Evolutionary conservation across 169 alveolate species (phyloP), one percentile per base, ranked within the genome.

Genomic region (Cryptosporidium muris): DNA sequence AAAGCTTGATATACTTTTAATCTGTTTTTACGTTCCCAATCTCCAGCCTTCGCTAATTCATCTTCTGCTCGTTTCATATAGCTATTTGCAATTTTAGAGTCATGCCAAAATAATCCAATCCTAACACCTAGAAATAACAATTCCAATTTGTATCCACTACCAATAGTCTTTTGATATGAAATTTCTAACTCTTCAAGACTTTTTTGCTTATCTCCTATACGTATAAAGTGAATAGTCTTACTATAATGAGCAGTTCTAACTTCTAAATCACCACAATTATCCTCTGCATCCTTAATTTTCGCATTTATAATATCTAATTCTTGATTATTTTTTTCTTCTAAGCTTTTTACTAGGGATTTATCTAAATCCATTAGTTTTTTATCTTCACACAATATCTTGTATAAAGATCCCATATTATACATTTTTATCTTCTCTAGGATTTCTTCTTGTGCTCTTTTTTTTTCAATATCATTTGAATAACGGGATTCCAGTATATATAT

Each of bases 11-110:
- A 96, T 38, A 97, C 97, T 90, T 97, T 97, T 47, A 97, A 92
- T 88, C 97, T 94, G 88, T 97, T 97, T 88, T 95, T 94, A 81
- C 97, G 94, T 91, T 97, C 99, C 99, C 99, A 97, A 88, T 97
- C 99, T 9, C 99, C 99, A 51, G 99, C 98, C 47, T 93, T 97
- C 63, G 96, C 98, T 74, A 97, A 92, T 42, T 94, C 93, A 40
- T 58, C 65, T 16, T 51, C 54, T 1, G 90, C 47, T 48, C 60
- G 65, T 62, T 81, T 65, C 0, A 88, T 49, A 49, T 56, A 67
- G 48, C 52, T 54, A 34, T 54, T 65, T 14, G 66, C 58, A 14
- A 81, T 47, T 9, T 89, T 90, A 6, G 90, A 51, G 37, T 91
- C 91, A n/a, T 88, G 81, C 62, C 88, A 64, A 67, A 91, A 82